Conservation (phyloP, 768 basidiomycete species). For the Vishniacozyma victoriae region DNA sequence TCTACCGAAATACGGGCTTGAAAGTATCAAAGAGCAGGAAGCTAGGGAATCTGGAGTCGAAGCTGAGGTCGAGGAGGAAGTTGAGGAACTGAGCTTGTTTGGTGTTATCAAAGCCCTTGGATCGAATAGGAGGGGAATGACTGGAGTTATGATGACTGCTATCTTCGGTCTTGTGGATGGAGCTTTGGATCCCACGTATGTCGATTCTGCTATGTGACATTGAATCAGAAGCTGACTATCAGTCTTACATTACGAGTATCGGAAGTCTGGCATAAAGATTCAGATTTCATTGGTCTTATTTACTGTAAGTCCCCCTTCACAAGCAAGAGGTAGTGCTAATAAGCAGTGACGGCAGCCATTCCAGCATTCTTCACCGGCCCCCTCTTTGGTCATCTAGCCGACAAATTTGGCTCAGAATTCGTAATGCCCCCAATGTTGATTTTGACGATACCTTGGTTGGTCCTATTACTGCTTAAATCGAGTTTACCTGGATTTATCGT, state of each 20-base stretch:
- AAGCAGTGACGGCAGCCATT: conserved; percentile 8
- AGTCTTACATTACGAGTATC: conserved; percentile 12
- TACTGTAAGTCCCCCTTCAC: conserved; percentile 7
- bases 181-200: conserved; percentile 18
- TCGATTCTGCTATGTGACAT: background rate
- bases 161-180: conserved; percentile 7
- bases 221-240: background rate
- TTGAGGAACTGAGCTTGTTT: conserved; percentile 2
- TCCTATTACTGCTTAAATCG: conserved; percentile 9
- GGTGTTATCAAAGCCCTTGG: conserved; percentile 10
- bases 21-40: background rate
- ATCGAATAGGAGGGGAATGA: conserved; percentile 5
- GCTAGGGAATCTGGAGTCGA: background rate
- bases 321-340: background rate
- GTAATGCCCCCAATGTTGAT: conserved; percentile 5
- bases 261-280: conserved; percentile 14
- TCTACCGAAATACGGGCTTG: background rate
- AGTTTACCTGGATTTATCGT: conserved; percentile 17
- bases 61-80: conserved; percentile 1
- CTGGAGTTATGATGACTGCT: conserved; percentile 5
- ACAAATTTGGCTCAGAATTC: conserved; percentile 16
- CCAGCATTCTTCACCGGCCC: conserved; percentile 17
- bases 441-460: conserved; percentile 8
- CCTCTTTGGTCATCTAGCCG: conserved; percentile 11
- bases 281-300: conserved; percentile 13